Evolutionary conservation across 768 basidiomycete species (phyloP).

Genomic region (Holtermannia corniformis): DNA sequence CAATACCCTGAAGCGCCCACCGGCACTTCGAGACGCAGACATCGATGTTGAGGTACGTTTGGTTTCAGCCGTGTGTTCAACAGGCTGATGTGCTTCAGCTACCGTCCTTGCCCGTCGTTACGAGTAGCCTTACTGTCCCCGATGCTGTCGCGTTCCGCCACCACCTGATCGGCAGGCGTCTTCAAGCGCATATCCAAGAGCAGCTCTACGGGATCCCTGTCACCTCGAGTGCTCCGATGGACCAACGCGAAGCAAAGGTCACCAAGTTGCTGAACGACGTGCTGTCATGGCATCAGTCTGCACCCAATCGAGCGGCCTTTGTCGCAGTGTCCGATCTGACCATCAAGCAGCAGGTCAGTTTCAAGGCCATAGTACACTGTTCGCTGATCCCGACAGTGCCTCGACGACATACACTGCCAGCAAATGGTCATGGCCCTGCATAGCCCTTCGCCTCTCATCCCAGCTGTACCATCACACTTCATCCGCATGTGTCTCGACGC

Average conservation of each 20-base stretch:
- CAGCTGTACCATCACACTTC: slow-evolving; percentile 5
- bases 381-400: no score
- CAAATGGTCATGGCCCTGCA: slow-evolving; percentile 9
- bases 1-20: slow-evolving; percentile 3
- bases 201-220: slow-evolving; percentile 5
- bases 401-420: slow-evolving; percentile 10
- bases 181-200: slow-evolving; percentile 7
- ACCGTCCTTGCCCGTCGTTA: not conserved
- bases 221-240: not conserved
- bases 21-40: slow-evolving; percentile 5
- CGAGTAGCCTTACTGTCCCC: not conserved
- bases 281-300: slow-evolving; percentile 6
- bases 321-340: slow-evolving; percentile 8
- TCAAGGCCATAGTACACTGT: not conserved
- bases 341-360: slow-evolving; percentile 8
- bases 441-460: slow-evolving; percentile 10
- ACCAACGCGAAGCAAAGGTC: slow-evolving; percentile 6
- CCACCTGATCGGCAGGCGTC: slow-evolving; percentile 1
- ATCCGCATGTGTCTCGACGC: not conserved
- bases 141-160: not conserved
- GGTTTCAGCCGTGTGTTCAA: no score
- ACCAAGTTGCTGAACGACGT: not conserved
- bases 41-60: slow-evolving; percentile 15
- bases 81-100: not conserved
- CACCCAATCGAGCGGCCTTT: slow-evolving; percentile 6